Conservation (phyloP, 306 rosid species). For the Leucaena leucocephala region DNA sequence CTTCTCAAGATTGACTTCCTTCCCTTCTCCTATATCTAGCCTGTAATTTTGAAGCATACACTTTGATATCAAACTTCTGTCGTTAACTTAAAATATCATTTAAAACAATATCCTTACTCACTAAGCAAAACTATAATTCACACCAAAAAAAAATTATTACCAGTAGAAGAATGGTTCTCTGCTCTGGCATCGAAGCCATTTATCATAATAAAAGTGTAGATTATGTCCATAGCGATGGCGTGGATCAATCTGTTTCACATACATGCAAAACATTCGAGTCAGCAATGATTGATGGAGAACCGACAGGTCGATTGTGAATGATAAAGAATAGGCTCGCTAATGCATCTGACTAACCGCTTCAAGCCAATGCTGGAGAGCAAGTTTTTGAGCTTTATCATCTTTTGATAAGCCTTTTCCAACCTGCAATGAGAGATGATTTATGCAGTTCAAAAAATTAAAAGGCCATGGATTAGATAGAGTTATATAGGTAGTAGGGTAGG, state of each 20-base stretch:
- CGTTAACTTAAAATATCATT: neutral
- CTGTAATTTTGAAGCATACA: slow-evolving; percentile 48
- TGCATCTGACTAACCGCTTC: slow-evolving; percentile 82
- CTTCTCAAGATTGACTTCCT: slow-evolving; percentile 82
- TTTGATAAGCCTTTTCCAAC: slow-evolving; percentile 98
- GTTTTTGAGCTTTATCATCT: slow-evolving; percentile 87
- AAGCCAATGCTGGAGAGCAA: slow-evolving; percentile 98
- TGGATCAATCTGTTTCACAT: slow-evolving; percentile 79
- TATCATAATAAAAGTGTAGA: slow-evolving; percentile 79
- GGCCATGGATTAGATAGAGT: neutral
- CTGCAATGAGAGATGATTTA: slow-evolving; percentile 51
- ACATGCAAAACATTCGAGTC: slow-evolving; percentile 34
- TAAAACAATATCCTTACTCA: neutral
- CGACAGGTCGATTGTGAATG: neutral
- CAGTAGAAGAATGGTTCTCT: slow-evolving; percentile 99
- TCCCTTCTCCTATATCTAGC: slow-evolving; percentile 98
- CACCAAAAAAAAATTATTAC: slow-evolving; percentile 43
- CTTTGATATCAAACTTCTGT: slow-evolving; percentile 18
- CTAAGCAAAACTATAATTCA: slow-evolving; percentile 8
- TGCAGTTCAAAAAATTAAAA: neutral
- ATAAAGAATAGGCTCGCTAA: neutral
- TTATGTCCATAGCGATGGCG: slow-evolving; percentile 99
- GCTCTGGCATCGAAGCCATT: slow-evolving; percentile 90
- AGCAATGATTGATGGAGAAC: slow-evolving; percentile 26
- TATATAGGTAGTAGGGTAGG: neutral